Base-by-base conservation (phyloP, 192 early-diverging fungal genomes). In the Coemansia sp. region DNA sequence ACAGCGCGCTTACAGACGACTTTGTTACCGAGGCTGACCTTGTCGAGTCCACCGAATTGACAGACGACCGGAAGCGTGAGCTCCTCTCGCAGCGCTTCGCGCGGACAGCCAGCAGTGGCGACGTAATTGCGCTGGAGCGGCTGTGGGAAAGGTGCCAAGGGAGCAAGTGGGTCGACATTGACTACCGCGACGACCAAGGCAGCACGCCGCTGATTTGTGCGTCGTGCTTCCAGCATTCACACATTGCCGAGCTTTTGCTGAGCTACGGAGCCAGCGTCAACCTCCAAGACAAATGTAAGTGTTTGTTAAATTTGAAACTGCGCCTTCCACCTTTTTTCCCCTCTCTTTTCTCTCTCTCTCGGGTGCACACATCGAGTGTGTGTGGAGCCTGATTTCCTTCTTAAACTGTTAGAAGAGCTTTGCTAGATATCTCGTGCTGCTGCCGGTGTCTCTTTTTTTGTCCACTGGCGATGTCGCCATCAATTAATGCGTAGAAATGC, bases 121-220 rank as follows among this genome's bases (percentile, higher is more conserved):
- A 95, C 64, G 77, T 85, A 23, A 73, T 77, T 57, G 83, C 82
- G 55, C 80, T 93, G 6, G 73, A 82, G 33, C 83, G 88, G 20
- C 76, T 90, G 73, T 84, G 91, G 62, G 79, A 83, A 21, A 77
- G 83, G 47, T 82, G 79, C 37, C 68, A 76, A 60, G 73, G 82
- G 45, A 58, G 36, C n/a, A 64, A 85, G 59, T 88, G 81, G 78
- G 83, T 93, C 48, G 88, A 91, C 70, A 77, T 95, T 16, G 86
- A 98, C 73, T 85, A 83, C 12, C 84, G 85, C 34, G 95, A 98
- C 73, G 90, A 91, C 55, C 91, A 93, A 65, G 95, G 94, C 23
- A 90, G 86, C 34, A 93, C 91, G 6, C 89, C 92, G 11, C 84
- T 98, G 43, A 92, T 94, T 52, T 95, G 93, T 66, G 90, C 94